Evolutionary conservation across 257 asterid genomes (phyloP), one percentile per base, ranked within the genome.

Genomic region (Nicotiana benthamiana): DNA sequence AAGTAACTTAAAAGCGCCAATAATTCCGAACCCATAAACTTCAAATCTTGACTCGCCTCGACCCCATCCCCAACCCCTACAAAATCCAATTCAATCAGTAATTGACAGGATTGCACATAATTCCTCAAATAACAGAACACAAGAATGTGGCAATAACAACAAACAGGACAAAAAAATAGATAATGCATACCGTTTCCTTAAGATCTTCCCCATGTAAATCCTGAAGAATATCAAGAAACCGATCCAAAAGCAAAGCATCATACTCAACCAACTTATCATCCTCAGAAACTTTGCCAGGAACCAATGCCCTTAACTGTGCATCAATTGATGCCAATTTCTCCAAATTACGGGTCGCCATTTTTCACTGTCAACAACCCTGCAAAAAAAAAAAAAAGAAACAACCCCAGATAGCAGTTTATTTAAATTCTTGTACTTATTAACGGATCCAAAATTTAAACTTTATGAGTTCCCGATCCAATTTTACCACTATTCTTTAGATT

Each of bases 191-290:
- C 80, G 84, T 86, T 84, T 86, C 91, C 75, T 82, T 88, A 59
- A 88, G 84, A 75, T 86, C 91, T 57, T 82, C 88, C 11, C 91
- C 91, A 34, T 88, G 91, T 68, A 88, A 84, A 59, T 86, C 88
- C 86, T 88, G 91, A 79, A 88, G 91, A 80, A 88, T 88, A 32
- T 88, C 91, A 15, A 88, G 91, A 68, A 88, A 88, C 2, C 91
- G 80, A 85, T 88, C 91, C 83, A 88, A 62, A 67, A 88, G 89
- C 85, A 88, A 79, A 75, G 91, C 91, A 83, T 88, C 91, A 81
- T 88, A 88, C 82, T 88, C 91, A 61, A 88, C 86, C 17, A 88
- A 87, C 87, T 88, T 88, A 79, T 88, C 91, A 81, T 88, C 91
- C 20, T 88, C 90, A 74, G 91, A 83, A 24, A 88, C 83, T 68